Evolutionary conservation across 345 rosid genomes (phyloP).

Genomic region (Euphorbia pulcherrima): DNA sequence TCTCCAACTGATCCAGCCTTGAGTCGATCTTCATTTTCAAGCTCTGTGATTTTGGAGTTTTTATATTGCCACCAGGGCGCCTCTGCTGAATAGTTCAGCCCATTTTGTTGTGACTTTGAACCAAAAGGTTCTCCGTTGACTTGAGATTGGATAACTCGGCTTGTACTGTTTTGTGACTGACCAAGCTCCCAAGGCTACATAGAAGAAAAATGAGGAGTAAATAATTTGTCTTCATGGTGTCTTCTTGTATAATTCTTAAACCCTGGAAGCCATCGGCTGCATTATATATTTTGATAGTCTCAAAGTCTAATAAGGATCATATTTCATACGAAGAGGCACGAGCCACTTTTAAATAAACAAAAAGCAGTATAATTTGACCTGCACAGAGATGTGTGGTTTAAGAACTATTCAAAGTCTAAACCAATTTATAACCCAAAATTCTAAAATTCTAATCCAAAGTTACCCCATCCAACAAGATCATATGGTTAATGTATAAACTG

Average conservation of each 20-base stretch:
- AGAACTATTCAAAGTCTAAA: neutral
- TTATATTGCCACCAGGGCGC: constrained; percentile 77
- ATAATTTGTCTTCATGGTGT: neutral
- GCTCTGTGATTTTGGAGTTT: constrained; percentile 54
- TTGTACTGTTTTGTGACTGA: constrained; percentile 43
- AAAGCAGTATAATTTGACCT: neutral
- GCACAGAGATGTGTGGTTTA: neutral
- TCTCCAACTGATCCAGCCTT: constrained; percentile 36
- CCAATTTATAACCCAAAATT: neutral
- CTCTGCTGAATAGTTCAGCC: constrained; percentile 34
- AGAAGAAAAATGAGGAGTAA: constrained; percentile 12
- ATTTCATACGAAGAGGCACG: neutral
- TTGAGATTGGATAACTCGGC: constrained; percentile 36
- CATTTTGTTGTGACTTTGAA: constrained; percentile 38
- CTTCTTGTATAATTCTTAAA: neutral
- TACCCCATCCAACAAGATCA: constrained; percentile 11
- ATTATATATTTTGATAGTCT: neutral
- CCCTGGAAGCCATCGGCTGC: neutral
- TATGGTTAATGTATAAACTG: constrained; percentile 10
- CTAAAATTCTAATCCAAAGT: neutral
- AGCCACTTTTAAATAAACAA: constrained; percentile 16
- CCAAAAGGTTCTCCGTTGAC: constrained; percentile 35
- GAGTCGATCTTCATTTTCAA: constrained; percentile 52
- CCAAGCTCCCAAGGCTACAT: constrained; percentile 76
- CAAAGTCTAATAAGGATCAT: neutral